Percentiles rank a stretch among this genome's conserved stretches.
Evolutionary conservation across 257 asterid genomes (phyloP).

Genomic region (Nyctanthes arbortristis): DNA sequence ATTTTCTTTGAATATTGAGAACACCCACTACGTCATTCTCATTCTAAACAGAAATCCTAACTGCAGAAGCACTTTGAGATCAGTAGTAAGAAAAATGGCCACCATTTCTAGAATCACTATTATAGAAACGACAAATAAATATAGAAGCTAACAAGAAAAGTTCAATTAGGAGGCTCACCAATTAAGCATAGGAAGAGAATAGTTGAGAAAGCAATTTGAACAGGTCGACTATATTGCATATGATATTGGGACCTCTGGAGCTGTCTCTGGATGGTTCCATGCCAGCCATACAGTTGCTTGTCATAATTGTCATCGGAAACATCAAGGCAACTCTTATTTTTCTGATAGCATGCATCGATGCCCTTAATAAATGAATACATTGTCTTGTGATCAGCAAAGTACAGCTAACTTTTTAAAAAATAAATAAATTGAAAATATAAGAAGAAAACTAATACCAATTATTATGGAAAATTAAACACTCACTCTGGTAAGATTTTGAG

Average conservation of each 20-base stretch:
- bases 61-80: background rate
- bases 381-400: slow-evolving; percentile 5
- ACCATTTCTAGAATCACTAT: background rate
- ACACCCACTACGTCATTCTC: background rate
- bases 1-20: no score
- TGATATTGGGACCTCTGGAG: slow-evolving; percentile 90
- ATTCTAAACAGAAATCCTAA: background rate
- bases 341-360: slow-evolving; percentile 49
- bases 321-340: slow-evolving; percentile 66
- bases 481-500: slow-evolving; percentile 63
- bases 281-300: slow-evolving; percentile 80
- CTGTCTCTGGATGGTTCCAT: slow-evolving; percentile 79
- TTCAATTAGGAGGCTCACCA: slow-evolving; percentile 54
- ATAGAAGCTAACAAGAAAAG: background rate
- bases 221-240: slow-evolving; percentile 80
- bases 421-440: background rate
- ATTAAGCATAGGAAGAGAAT: slow-evolving; percentile 62
- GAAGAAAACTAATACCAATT: background rate
- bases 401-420: background rate
- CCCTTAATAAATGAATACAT: slow-evolving; percentile 42
- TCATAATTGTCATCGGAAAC: slow-evolving; percentile 58
- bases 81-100: background rate
- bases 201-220: slow-evolving; percentile 55
- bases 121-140: slow-evolving; percentile 11
- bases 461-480: slow-evolving; percentile 26